Base-by-base conservation (phyloP, 805 yeast species). In the Novakomyces olei region DNA sequence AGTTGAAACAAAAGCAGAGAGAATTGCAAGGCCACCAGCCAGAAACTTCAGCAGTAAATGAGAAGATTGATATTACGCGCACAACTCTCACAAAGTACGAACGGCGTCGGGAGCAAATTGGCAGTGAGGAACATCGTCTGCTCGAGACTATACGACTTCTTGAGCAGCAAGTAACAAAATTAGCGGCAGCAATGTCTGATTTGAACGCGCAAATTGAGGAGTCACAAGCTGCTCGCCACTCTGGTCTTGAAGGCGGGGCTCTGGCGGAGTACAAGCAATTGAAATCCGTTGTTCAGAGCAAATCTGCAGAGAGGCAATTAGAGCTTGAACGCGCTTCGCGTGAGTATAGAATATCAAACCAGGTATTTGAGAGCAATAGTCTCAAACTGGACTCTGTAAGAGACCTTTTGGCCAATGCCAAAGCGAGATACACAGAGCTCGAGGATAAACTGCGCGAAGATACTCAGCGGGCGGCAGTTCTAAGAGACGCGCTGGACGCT, bases 31-130 rank as follows among this genome's bases (percentile, higher is more conserved):
- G 51, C 5, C 37, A 56, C 24, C 51, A 56, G 18, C 61, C 61
- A 33, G 48, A 66, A 19, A 61, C 76, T 32, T 59, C 75, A 19
- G 91, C 92, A 1, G 46, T 73, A 4, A 62, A 60, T 20, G 65
- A 79, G 5, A 69, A 68, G 38, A 62, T 63, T 34, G 56, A 57
- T 7, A 57, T 72, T 6, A 42, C 65, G 1, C 41, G 46, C 7
- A 58, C 58, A 31, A 72, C 69, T 39, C 52, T 69, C 2, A 43
- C 45, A 5, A 29, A 60, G 24, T 55, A 60, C 29, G 60, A 59
- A 31, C n/a, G n/a, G n/a, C n/a, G n/a, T n/a, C n/a, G n/a, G n/a
- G n/a, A n/a, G n/a, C n/a, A n/a, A n/a, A n/a, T n/a, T n/a, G n/a
- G n/a, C n/a, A n/a, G n/a, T n/a, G n/a, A n/a, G n/a, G n/a, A n/a